Conservation (phyloP, 2,329 filamentous ascomycete species). For the Aspergillus quadricinctus region DNA sequence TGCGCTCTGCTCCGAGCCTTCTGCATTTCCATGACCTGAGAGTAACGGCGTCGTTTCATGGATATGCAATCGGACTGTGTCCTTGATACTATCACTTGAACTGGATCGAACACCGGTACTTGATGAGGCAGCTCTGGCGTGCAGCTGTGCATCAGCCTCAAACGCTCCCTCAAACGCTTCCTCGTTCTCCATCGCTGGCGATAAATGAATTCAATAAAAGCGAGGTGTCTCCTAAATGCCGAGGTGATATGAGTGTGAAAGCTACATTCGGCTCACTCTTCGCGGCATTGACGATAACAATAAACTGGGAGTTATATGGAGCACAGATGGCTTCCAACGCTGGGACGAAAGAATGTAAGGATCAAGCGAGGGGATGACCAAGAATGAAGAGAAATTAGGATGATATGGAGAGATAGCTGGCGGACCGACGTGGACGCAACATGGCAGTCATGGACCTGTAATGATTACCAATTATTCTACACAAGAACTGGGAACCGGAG, state of each 20-base stretch:
- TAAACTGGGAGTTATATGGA: background rate
- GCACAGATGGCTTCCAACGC: background rate
- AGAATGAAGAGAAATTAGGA: background rate
- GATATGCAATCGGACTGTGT: constrained; percentile 2
- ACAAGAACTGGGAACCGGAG: background rate
- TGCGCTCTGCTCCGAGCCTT: background rate
- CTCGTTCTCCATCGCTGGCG: constrained; percentile 30
- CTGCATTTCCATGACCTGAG: background rate
- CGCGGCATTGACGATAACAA: background rate
- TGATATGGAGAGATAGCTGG: background rate
- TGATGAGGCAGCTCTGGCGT: constrained; percentile 4
- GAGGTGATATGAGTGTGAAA: background rate
- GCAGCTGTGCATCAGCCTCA: constrained; percentile 28
- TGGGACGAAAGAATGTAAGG: background rate
- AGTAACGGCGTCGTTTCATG: constrained; percentile 28
- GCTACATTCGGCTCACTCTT: background rate
- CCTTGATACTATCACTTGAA: background rate
- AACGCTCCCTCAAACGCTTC: constrained; percentile 31
- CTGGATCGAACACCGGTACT: background rate
- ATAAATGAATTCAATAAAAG: background rate
- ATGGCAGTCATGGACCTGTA: background rate
- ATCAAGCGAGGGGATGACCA: background rate
- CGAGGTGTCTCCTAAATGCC: background rate
- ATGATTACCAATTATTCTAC: background rate
- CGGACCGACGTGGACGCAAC: background rate